Evolutionary conservation across 192 early-diverging fungal species (phyloP), one percentile per base, ranked within the genome.

Genomic region (Entomortierella beljakovae): DNA sequence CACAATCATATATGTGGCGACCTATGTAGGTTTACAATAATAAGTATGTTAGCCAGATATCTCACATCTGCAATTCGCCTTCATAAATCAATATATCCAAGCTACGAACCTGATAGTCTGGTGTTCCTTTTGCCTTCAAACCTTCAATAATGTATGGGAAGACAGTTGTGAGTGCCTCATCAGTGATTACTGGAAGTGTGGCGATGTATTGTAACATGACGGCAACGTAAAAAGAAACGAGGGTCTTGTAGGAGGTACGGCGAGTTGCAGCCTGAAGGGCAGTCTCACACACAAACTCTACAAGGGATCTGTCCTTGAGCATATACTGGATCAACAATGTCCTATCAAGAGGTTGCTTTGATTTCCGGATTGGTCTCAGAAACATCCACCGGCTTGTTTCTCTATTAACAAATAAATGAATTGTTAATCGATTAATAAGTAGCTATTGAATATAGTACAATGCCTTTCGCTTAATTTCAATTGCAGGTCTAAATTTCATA

Each of bases 281-380:
- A 42, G 88, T 88, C 34, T 90, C 80, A 77, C 90, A 95, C 25
- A 98, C 83, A 70, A 94, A 96, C 61, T 92, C 86, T 22, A 97
- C 80, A 7, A 97, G 51, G 8, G 89, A 84, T 15, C 87, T 72
- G 71, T 95, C 93, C 57, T 88, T 89, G 33, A 81, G 60, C 72
- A 90, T 90, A 51, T 87, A 85, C 42, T 92, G 85, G 40, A 97
- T 85, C 34, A 98, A 71, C n/a, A 86, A 81, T 10, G 70, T 71
- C 37, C 96, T 89, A 28, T 90, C 90, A 51, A 97, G 64, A 25
- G 91, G 88, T 25, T 89, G 65, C 26, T 81, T 80, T 18, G 70
- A 76, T 29, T 89, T 82, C 52, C 88, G 83, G 20, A 93, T 70
- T 23, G 84, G 81, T 31, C 80, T 61, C 33, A 93, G 81, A 60